Evolutionary conservation across 2,329 filamentous ascomycete genomes (phyloP).

Genomic region (Fusarium sp.): DNA sequence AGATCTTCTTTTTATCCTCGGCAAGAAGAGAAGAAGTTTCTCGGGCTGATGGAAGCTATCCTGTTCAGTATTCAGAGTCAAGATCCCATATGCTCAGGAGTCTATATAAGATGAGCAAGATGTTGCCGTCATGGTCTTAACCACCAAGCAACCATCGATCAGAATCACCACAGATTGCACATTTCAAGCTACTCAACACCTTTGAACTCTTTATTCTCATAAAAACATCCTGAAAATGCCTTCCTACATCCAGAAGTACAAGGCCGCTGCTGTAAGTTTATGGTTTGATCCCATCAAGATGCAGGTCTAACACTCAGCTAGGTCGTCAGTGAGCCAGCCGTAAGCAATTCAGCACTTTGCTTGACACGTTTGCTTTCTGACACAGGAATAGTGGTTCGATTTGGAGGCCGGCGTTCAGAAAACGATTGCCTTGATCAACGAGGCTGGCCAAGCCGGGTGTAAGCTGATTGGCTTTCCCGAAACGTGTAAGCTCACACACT

Average conservation of each 20-base stretch:
- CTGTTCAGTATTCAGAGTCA: neutral
- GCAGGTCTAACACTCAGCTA: neutral
- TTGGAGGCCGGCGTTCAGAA: conserved; percentile 64
- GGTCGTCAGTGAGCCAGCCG: neutral
- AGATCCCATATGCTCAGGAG: neutral
- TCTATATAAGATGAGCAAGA: neutral
- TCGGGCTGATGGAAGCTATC: neutral
- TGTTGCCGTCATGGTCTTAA: neutral
- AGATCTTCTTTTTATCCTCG: neutral
- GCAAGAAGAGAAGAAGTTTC: neutral
- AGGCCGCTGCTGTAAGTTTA: neutral
- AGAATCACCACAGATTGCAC: neutral
- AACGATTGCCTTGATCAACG: conserved; percentile 65
- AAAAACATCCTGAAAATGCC: neutral
- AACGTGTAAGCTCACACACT: conserved; percentile 46
- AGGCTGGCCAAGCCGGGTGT: conserved; percentile 64
- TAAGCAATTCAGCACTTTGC: neutral
- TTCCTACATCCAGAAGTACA: neutral
- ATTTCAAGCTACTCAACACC: neutral
- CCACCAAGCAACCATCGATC: neutral
- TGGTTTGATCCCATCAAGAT: neutral
- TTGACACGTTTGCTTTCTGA: neutral
- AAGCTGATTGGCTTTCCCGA: conserved; percentile 66
- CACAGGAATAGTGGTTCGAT: conserved; percentile 61
- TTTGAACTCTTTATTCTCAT: neutral